These are phyloP conservation scores for Hypoxylon cercidicola DNA, from an alignment of 495 filamentous ascomycete genomes.

Conservation along the genomic window DNA sequence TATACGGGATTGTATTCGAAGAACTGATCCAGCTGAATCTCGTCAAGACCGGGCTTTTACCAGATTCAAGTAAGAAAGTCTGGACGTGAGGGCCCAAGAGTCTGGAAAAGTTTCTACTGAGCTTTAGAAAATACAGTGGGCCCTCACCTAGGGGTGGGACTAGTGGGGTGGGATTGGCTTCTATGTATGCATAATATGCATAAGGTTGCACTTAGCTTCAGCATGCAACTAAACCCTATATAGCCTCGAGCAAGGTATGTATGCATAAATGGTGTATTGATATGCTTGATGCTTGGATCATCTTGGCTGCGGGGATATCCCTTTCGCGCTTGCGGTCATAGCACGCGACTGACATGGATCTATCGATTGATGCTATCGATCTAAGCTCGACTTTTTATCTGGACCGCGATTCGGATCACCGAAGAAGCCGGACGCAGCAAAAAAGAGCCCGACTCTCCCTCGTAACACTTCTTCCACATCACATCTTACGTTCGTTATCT, in stretches of 20 bases:
- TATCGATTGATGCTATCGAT: slow-evolving; percentile 15
- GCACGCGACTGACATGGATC: slow-evolving; percentile 34
- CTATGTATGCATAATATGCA: too few relatives aligned
- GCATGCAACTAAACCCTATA: too few relatives aligned
- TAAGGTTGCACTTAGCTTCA: too few relatives aligned
- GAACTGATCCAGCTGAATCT: background rate
- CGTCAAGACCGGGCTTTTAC: background rate
- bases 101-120: slow-evolving; percentile 7
- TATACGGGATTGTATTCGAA: background rate
- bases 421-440: slow-evolving; percentile 23
- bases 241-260: too few relatives aligned
- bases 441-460: slow-evolving; percentile 4
- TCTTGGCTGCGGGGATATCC: background rate
- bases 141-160: background rate
- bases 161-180: too few relatives aligned
- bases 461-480: background rate
- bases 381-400: slow-evolving; percentile 12
- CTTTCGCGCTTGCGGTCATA: background rate
- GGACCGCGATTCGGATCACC: slow-evolving; percentile 13
- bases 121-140: slow-evolving; percentile 1
- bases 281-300: too few relatives aligned
- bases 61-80: background rate
- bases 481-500: background rate
- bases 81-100: background rate
- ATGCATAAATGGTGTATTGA: too few relatives aligned